These are phyloP conservation scores for Ormosia semicastrata DNA, from an alignment of 306 rosid species.

Conservation along the genomic window DNA sequence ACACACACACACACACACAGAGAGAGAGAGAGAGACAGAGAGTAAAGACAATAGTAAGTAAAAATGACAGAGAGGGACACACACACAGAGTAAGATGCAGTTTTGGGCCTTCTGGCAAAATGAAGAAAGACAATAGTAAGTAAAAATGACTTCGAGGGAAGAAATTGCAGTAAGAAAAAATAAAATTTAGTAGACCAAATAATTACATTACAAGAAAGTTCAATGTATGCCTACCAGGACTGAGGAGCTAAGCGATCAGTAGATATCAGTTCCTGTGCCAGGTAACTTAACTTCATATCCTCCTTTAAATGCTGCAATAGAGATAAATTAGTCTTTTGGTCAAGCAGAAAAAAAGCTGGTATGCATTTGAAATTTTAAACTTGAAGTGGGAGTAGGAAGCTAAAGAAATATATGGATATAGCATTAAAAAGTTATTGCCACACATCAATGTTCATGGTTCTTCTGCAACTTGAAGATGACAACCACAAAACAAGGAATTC, in stretches of 20 bases:
- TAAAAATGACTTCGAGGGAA: neutral
- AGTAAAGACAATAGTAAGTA: too few species aligned
- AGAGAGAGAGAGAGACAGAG: too few species aligned
- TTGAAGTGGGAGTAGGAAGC: constrained; percentile 7
- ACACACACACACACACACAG: neutral
- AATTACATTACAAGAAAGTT: constrained; percentile 39
- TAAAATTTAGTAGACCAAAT: neutral
- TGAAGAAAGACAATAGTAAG: neutral
- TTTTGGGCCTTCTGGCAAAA: neutral
- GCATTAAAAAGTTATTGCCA: neutral
- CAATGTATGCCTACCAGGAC: constrained; percentile 71
- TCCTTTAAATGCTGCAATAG: constrained; percentile 94
- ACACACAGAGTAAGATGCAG: neutral
- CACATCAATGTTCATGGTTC: neutral
- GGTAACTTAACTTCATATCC: constrained; percentile 95
- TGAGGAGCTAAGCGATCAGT: constrained; percentile 97
- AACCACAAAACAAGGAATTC: constrained; percentile 7
- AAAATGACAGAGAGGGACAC: too few species aligned
- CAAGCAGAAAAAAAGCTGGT: constrained; percentile 17
- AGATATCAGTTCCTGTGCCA: constrained; percentile 86
- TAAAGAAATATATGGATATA: neutral
- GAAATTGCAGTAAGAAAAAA: neutral
- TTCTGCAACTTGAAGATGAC: constrained; percentile 5
- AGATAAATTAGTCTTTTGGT: constrained; percentile 23
- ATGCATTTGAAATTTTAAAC: neutral